Evolutionary conservation across 495 filamentous ascomycete species (phyloP), one percentile per base, ranked within the genome.

Genomic region (Astrothelium subdiscretum): DNA sequence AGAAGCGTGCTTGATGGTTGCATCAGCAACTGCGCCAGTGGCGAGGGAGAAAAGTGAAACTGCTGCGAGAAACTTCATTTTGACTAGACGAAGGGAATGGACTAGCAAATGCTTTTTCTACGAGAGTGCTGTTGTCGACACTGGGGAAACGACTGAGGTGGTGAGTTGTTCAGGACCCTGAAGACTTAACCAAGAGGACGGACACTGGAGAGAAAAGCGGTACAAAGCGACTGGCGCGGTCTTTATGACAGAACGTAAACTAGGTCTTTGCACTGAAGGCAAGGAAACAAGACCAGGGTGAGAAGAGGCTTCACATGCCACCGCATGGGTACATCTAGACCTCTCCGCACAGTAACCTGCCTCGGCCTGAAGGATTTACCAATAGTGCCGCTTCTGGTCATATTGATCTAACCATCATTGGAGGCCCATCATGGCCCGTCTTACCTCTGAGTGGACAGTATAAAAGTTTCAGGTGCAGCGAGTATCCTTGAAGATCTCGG

Each of bases 181-280:
- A 29, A 29, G 24, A 26, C n/a, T 54, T 26, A 20, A 54, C 22
- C 48, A 29, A 54, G 24, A 3, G 8, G 24, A 54, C 48, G 29
- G 15, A n/a, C 6, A 29, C 48, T 15, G 20, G 29, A 29, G 48
- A 29, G 15, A 54, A 1, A 48, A 3, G 6, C 20, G 29, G 48
- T 29, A 29, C n/a, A 22, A 26, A 24, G 48, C 48, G 48, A 54
- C 12, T 12, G 22, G 24, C 20, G 22, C 5, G 6, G 11, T 48
- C 29, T 54, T 54, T 54, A 54, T 54, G 48, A 54, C 48, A 54
- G n/a, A 54, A 54, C 48, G 48, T 29, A 54, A 54, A 54, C 29
- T 54, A 54, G 20, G 48, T 24, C 48, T 54, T 29, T 26, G 15
- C 12, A 10, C 24, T 54, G 26, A 5, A 26, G 24, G 12, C 48